A percentile compares a stretch with the other conserved stretches of the same genome.
phyloP scores from a whole-genome alignment of 305 asterid species.

The Fraxinus sp. region DNA sequence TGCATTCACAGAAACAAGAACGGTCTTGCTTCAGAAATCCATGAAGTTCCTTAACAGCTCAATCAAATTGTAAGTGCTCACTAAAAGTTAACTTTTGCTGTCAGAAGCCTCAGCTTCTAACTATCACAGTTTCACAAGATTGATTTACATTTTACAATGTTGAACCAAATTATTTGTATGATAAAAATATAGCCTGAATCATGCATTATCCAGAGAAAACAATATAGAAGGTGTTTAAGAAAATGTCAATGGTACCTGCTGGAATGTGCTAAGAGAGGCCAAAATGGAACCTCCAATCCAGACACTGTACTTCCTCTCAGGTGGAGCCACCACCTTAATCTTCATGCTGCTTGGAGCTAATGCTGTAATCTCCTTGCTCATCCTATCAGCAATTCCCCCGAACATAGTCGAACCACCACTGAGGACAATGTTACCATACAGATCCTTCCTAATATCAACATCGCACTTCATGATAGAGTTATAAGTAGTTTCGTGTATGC shows the following conservation, averaged over 20 bases:
- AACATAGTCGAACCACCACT: slow-evolving; percentile 70
- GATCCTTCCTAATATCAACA: slow-evolving; percentile 67
- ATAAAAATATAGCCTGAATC: neutral
- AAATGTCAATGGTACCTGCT: slow-evolving; percentile 36
- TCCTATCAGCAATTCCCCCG: slow-evolving; percentile 50
- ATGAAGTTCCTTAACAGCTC: neutral
- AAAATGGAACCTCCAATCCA: slow-evolving; percentile 58
- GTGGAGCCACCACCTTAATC: slow-evolving; percentile 54
- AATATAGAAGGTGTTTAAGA: neutral
- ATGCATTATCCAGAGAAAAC: neutral
- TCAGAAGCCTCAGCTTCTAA: neutral
- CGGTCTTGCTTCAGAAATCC: neutral
- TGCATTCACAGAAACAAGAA: neutral
- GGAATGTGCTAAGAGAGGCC: slow-evolving; percentile 63
- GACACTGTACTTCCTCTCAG: slow-evolving; percentile 54
- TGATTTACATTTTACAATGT: neutral
- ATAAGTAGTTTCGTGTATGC: slow-evolving; percentile 71
- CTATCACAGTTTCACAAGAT: neutral
- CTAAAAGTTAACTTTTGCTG: neutral
- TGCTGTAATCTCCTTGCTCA: slow-evolving; percentile 61
- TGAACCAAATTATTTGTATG: neutral
- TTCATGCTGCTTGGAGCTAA: slow-evolving; percentile 63
- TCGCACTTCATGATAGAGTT: slow-evolving; percentile 74
- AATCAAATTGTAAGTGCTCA: neutral
- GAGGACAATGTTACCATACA: slow-evolving; percentile 68